Percentiles rank a stretch among this genome's conserved stretches.
Conservation (phyloP, 2,329 filamentous ascomycete genomes). For the Trichoderma polysporum region DNA sequence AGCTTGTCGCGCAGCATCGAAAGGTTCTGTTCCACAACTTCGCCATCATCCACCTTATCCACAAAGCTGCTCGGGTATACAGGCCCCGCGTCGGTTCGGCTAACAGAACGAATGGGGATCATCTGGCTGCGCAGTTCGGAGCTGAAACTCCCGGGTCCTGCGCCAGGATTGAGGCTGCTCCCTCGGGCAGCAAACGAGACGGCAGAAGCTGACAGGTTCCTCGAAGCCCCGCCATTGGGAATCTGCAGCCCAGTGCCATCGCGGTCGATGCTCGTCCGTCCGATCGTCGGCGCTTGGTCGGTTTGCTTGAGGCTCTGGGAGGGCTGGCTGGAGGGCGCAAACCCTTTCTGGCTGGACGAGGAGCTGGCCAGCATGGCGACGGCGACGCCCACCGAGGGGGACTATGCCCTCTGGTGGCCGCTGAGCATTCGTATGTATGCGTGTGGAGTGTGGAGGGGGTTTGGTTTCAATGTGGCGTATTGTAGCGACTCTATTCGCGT, state of each 20-base stretch:
- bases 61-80: slow-evolving; percentile 42
- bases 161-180: slow-evolving; percentile 68
- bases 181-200: slow-evolving; percentile 66
- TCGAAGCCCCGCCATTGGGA: slow-evolving; percentile 43
- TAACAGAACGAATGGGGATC: slow-evolving; percentile 40
- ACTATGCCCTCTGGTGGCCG: slow-evolving; percentile 38
- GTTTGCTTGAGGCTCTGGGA: slow-evolving; percentile 39
- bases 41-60: slow-evolving; percentile 64
- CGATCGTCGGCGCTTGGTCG: slow-evolving; percentile 37
- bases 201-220: slow-evolving; percentile 52
- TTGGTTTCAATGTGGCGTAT: background rate
- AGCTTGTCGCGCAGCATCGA: slow-evolving; percentile 77
- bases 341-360: slow-evolving; percentile 34
- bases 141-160: slow-evolving; percentile 82
- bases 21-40: slow-evolving; percentile 71
- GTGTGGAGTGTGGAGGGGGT: background rate
- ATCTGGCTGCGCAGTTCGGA: slow-evolving; percentile 77
- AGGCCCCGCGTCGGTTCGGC: slow-evolving; percentile 38
- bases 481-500: background rate
- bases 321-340: slow-evolving; percentile 35
- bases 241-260: slow-evolving; percentile 53
- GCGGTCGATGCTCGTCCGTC: slow-evolving; percentile 53
- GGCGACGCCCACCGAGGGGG: slow-evolving; percentile 38
- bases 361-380: slow-evolving; percentile 36
- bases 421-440: slow-evolving; percentile 38